phyloP scores from a whole-genome alignment of 2,329 filamentous ascomycete species.

The Fusarium bulbicola region DNA sequence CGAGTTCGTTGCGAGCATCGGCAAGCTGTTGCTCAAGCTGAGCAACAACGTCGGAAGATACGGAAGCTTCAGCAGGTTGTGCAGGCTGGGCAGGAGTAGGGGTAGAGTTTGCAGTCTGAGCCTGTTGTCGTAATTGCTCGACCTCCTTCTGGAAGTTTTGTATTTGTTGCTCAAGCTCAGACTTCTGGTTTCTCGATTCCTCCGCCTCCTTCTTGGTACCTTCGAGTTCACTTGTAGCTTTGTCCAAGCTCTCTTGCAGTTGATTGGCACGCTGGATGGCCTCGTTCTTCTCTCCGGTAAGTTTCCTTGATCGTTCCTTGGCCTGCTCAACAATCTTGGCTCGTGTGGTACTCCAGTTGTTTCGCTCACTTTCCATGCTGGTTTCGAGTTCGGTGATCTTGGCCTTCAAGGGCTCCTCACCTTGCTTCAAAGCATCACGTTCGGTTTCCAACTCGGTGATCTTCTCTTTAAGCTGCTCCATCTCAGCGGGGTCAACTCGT shows the following conservation, averaged over 20 bases:
- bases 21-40: constrained; percentile 61
- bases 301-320: constrained; percentile 66
- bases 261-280: constrained; percentile 61
- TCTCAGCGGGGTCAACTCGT: constrained; percentile 90
- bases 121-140: constrained; percentile 50
- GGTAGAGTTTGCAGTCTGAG: constrained; percentile 46
- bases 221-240: constrained; percentile 64
- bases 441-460: constrained; percentile 73
- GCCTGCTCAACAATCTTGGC: constrained; percentile 68
- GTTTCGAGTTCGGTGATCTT: constrained; percentile 63
- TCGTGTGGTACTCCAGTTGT: constrained; percentile 61
- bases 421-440: constrained; percentile 64
- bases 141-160: constrained; percentile 55
- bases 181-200: constrained; percentile 45
- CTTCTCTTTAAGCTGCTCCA: constrained; percentile 86
- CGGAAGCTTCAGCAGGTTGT: constrained; percentile 49
- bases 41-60: constrained; percentile 57
- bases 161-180: constrained; percentile 54
- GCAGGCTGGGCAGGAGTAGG: constrained; percentile 48
- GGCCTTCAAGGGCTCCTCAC: constrained; percentile 61
- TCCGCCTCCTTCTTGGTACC: constrained; percentile 53
- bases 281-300: constrained; percentile 64
- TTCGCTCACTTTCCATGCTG: constrained; percentile 63
- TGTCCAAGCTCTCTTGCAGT: constrained; percentile 60
- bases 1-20: constrained; percentile 68